Conservation (phyloP, 495 filamentous ascomycete species). For the Apodospora peruviana region DNA sequence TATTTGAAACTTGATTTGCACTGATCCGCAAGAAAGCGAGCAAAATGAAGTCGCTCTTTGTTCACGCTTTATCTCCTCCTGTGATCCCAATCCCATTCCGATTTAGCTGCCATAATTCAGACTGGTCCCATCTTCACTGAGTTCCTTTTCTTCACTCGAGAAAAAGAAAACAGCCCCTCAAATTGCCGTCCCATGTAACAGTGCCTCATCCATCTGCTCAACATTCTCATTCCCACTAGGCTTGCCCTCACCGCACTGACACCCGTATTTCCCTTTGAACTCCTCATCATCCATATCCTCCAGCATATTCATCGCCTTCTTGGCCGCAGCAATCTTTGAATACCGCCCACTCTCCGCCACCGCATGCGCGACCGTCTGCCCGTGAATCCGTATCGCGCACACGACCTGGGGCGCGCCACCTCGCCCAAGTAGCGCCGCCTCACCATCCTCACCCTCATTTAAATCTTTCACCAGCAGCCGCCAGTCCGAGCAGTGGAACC, state of each 20-base stretch:
- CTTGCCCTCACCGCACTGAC: conserved; percentile 60
- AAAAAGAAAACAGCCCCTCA: too few species aligned
- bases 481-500: conserved; percentile 47
- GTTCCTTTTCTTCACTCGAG: neutral
- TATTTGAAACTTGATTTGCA: too few species aligned
- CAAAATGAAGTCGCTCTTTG: too few species aligned
- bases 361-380: conserved; percentile 56
- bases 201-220: neutral
- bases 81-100: too few species aligned
- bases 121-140: too few species aligned
- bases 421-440: neutral
- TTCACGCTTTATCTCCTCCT: too few species aligned
- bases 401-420: conserved; percentile 45
- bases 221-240: too few species aligned
- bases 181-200: conserved; percentile 2
- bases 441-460: neutral
- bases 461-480: conserved; percentile 20
- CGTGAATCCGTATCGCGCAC: conserved; percentile 75
- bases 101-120: too few species aligned
- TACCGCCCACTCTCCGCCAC: conserved; percentile 57
- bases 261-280: conserved; percentile 57
- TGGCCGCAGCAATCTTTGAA: conserved; percentile 69
- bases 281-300: conserved; percentile 51
- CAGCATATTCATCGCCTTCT: conserved; percentile 56
- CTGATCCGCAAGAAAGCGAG: too few species aligned